These are phyloP conservation scores for Leucoagaricus sp. DNA, from an alignment of 1,284 basidiomycete genomes.

Conservation along the genomic window DNA sequence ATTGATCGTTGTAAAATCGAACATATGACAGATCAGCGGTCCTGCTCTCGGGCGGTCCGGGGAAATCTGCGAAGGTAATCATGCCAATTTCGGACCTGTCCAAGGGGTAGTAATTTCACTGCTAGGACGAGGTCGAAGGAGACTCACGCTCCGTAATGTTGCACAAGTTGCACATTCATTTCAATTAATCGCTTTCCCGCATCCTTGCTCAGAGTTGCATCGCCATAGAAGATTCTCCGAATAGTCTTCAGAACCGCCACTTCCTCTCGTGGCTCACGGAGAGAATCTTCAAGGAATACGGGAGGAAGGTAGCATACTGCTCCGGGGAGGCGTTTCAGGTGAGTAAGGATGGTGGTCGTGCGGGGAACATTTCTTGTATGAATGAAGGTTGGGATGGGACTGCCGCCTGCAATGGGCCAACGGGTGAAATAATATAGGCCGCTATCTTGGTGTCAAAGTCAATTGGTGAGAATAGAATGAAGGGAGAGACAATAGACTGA, in stretches of 20 bases:
- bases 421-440: slow-evolving; percentile 16
- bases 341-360: not conserved
- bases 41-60: slow-evolving; percentile 11
- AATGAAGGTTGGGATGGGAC: slow-evolving; percentile 12
- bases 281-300: slow-evolving; percentile 14
- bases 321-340: slow-evolving; percentile 10
- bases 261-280: slow-evolving; percentile 3
- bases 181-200: slow-evolving; percentile 12
- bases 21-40: slow-evolving; percentile 10
- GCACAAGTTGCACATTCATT: slow-evolving; percentile 9
- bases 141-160: slow-evolving; percentile 15
- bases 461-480: not conserved
- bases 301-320: slow-evolving; percentile 12
- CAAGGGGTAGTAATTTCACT: not conserved
- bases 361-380: slow-evolving; percentile 10
- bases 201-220: slow-evolving; percentile 13
- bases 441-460: slow-evolving; percentile 9
- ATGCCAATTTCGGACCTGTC: slow-evolving; percentile 14
- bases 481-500: not conserved
- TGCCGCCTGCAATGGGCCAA: slow-evolving; percentile 15
- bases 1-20: slow-evolving; percentile 10
- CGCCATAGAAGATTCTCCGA: slow-evolving; percentile 10
- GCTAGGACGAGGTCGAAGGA: not conserved
- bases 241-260: slow-evolving; percentile 5
- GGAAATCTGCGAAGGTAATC: slow-evolving; percentile 6